Evolutionary conservation across 768 basidiomycete species (phyloP), one percentile per base, ranked within the genome.

Genomic region (Daedaleopsis sinensis): DNA sequence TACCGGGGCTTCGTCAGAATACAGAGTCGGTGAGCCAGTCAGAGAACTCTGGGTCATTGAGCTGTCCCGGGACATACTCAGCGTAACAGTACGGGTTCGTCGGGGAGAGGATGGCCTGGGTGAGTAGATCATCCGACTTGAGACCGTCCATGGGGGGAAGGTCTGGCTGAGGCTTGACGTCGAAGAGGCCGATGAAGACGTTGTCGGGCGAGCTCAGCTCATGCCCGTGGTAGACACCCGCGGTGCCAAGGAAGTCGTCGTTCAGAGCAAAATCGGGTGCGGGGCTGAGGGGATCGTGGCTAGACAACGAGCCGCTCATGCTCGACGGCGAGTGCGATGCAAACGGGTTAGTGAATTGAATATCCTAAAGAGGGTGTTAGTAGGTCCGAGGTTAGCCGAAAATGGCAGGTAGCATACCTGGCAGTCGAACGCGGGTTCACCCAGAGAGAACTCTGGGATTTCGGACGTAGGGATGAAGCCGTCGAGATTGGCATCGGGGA

Each of bases 371-470:
- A 39, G 35, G 23, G 37, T 4, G 44, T n/a, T 21, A 23, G 24
- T 23, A 42, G 7, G 36, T 18, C 6, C 18, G 11, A 21, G 15
- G 11, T 27, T 16, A 12, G 3, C 11, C 23, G 8, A 7, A 3
- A n/a, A 24, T 11, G 27, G 16, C 16, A 10, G 27, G 8, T 12
- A 1, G 16, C 55, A 4, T 51, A 64, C 63, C 63, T 64, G 36
- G 6, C 39, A 42, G 27, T 21, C 13, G 11, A 39, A 18, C 11
- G 35, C 52, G 1, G 58, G 32, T 13, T 39, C 47, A 7, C 57
- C 59, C 13, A 66, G 52, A 38, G 61, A 59, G 16, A 66, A 42
- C 1, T 55, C 59, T 5, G 65, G 65, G 19, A 66, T 66, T 9
- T 63, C 58, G 15, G 43, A 49, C 8, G 61, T 65, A 1, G 61